Evolutionary conservation across 176 grass and related monocot species (phyloP).

Genomic region (Dactylis glomerata): DNA sequence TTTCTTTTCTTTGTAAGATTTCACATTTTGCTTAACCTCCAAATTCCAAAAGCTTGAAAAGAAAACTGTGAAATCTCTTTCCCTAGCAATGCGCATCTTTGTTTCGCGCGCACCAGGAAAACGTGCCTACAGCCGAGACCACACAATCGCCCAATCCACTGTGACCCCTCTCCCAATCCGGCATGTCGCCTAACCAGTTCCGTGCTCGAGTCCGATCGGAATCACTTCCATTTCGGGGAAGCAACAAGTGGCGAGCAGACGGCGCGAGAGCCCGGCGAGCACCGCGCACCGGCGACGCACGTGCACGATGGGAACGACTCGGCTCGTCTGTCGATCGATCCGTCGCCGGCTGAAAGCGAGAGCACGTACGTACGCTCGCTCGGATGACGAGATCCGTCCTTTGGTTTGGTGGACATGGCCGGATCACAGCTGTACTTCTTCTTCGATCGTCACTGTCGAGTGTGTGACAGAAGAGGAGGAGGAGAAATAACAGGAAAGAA

Average conservation of each 20-base stretch:
- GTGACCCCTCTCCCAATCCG: neutral
- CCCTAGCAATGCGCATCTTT: neutral
- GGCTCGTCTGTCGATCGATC: neutral
- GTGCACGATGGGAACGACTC: neutral
- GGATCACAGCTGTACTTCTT: neutral
- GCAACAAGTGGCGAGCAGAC: neutral
- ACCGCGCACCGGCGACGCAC: neutral
- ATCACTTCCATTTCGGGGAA: neutral
- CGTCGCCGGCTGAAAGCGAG: conserved; percentile 1
- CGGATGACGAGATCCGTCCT: neutral
- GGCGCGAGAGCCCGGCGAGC: neutral
- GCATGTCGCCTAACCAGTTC: conserved; percentile 16
- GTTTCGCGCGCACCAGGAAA: neutral
- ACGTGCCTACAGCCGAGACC: neutral
- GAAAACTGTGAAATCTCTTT: neutral
- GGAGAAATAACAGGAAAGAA: neutral
- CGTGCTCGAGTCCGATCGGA: neutral
- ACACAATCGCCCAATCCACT: neutral
- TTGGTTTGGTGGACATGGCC: neutral
- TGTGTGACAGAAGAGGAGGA: neutral
- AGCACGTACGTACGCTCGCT: neutral
- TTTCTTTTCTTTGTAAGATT: no score
- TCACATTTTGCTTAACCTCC: no score
- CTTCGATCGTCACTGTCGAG: neutral
- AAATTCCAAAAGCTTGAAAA: no score